Evolutionary conservation across 2,329 filamentous ascomycete genomes (phyloP).

Genomic region (Periconia sp.): DNA sequence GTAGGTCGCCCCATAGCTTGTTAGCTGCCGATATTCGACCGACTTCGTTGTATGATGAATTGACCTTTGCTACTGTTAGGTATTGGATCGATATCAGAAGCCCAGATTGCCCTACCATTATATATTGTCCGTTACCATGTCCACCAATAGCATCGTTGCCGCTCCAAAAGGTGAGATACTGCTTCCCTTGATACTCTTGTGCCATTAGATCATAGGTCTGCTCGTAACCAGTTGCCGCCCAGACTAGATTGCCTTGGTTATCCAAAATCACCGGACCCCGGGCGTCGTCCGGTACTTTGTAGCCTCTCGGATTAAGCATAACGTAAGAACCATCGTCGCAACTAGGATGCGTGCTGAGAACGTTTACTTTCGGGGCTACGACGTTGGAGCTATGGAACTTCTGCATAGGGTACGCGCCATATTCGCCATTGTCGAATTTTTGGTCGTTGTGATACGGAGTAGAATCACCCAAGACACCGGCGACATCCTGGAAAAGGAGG

Average conservation of each 20-base stretch:
- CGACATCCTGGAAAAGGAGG: slow-evolving; percentile 10
- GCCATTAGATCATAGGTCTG: no score
- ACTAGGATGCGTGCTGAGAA: slow-evolving; percentile 15
- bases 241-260: no score
- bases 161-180: slow-evolving; percentile 49
- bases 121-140: slow-evolving; percentile 41
- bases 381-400: slow-evolving; percentile 12
- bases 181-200: slow-evolving; percentile 41
- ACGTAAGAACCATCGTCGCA: no score
- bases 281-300: no score
- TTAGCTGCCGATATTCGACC: slow-evolving; percentile 18
- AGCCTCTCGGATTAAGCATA: no score
- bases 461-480: slow-evolving; percentile 11
- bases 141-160: slow-evolving; percentile 39
- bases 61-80: no score
- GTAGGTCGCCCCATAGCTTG: slow-evolving; percentile 41
- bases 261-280: no score
- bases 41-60: slow-evolving; percentile 24
- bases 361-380: slow-evolving; percentile 18
- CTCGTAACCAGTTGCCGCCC: no score
- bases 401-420: slow-evolving; percentile 21
- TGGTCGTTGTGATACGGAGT: slow-evolving; percentile 17
- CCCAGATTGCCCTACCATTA: no score
- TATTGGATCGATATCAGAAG: no score
- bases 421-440: slow-evolving; percentile 22